phyloP scores from a whole-genome alignment of 2,329 filamentous ascomycete genomes.

The Fusarium tricinctum region DNA sequence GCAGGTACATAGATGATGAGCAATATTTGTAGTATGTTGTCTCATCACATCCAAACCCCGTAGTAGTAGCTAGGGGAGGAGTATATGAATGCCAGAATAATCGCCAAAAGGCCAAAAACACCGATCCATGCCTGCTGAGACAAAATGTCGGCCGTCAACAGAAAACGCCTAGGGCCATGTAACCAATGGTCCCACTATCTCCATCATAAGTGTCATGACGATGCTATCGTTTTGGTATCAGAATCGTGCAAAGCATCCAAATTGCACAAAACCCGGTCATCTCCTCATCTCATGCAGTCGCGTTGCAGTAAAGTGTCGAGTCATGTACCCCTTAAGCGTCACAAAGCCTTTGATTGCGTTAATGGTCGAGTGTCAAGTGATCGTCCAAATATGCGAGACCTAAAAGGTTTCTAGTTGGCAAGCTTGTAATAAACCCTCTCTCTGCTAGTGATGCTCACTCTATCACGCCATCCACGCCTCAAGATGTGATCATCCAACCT shows the following conservation, averaged over 20 bases:
- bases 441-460: slow-evolving; percentile 66
- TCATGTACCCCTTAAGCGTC: slow-evolving; percentile 9
- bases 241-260: slow-evolving; percentile 48
- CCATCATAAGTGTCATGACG: slow-evolving; percentile 48
- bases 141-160: slow-evolving; percentile 32
- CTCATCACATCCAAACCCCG: neutral
- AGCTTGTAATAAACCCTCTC: slow-evolving; percentile 68
- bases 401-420: slow-evolving; percentile 1
- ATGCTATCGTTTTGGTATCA: slow-evolving; percentile 50
- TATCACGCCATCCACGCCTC: slow-evolving; percentile 69
- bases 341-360: slow-evolving; percentile 12
- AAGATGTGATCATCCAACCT: slow-evolving; percentile 55
- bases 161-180: slow-evolving; percentile 42
- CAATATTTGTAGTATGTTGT: neutral
- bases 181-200: slow-evolving; percentile 33
- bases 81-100: slow-evolving; percentile 11
- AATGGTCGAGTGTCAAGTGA: neutral
- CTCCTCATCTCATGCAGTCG: slow-evolving; percentile 8
- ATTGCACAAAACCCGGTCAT: slow-evolving; percentile 27
- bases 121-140: slow-evolving; percentile 33
- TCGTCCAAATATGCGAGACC: neutral
- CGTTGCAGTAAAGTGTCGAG: slow-evolving; percentile 10
- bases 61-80: slow-evolving; percentile 9
- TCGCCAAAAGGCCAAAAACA: slow-evolving; percentile 26
- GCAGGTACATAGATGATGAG: neutral